Evolutionary conservation across 2,329 filamentous ascomycete species (phyloP).

Genomic region (Curvularia spicifera): DNA sequence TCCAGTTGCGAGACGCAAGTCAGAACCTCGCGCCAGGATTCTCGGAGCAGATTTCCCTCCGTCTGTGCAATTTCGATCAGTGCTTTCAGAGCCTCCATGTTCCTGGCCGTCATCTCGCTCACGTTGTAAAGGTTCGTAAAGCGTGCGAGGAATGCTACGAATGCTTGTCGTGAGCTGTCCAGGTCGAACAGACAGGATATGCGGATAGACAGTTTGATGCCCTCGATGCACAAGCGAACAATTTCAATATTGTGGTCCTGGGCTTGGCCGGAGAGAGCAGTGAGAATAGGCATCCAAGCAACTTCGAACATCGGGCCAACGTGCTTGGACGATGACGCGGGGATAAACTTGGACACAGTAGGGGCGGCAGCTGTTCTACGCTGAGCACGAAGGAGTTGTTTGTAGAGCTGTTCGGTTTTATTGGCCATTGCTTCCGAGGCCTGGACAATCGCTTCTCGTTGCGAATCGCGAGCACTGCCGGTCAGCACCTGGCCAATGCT

Average conservation of each 20-base stretch:
- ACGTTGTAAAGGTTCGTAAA: constrained; percentile 96
- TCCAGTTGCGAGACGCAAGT: constrained; percentile 97
- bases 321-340: constrained; percentile 91
- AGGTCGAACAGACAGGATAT: constrained; percentile 94
- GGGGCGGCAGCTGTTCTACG: constrained; percentile 75
- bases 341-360: constrained; percentile 77
- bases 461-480: constrained; percentile 88
- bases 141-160: constrained; percentile 89
- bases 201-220: constrained; percentile 90
- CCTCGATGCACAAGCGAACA: constrained; percentile 90
- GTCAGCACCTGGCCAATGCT: constrained; percentile 88
- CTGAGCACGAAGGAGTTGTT: constrained; percentile 89
- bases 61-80: constrained; percentile 90
- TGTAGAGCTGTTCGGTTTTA: constrained; percentile 85
- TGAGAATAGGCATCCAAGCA: constrained; percentile 99
- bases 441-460: constrained; percentile 90
- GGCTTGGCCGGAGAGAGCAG: constrained; percentile 88
- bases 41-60: constrained; percentile 86
- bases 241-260: constrained; percentile 94
- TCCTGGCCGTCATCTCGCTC: constrained; percentile 93
- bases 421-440: constrained; percentile 93
- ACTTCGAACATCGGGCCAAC: constrained; percentile 98
- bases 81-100: constrained; percentile 91
- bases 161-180: constrained; percentile 90
- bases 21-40: constrained; percentile 94